Conservation (phyloP, 164 flowering plant species). For the Sextonia rubra region DNA sequence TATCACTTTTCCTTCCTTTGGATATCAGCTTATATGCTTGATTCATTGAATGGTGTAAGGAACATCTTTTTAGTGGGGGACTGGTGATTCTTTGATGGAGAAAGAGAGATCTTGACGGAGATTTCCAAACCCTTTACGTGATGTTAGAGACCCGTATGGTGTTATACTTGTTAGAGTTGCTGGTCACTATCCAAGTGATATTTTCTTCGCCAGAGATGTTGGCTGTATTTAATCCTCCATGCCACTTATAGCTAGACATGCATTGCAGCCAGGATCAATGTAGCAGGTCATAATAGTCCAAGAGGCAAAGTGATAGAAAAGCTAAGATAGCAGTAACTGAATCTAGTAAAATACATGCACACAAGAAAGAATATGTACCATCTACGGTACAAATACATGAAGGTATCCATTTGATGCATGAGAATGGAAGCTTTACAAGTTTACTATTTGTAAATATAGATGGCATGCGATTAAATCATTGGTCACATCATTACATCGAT, state of each 20-base stretch:
- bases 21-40: background rate
- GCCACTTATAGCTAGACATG: background rate
- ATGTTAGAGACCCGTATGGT: background rate
- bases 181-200: background rate
- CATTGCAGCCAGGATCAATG: constrained; percentile 2
- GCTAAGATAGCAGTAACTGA: background rate
- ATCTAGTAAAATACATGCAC: background rate
- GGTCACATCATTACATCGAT: too few species aligned
- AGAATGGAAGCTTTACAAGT: too few species aligned
- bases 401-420: too few species aligned
- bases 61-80: background rate
- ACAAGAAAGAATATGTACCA: background rate
- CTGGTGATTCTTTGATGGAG: too few species aligned
- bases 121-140: background rate
- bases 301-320: background rate
- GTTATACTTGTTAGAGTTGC: constrained; percentile 1
- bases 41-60: constrained; percentile 1
- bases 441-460: too few species aligned
- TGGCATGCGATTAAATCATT: too few species aligned
- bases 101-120: constrained; percentile 2
- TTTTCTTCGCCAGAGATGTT: background rate
- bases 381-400: too few species aligned
- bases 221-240: background rate
- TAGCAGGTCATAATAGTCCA: background rate
- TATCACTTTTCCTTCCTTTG: background rate